A percentile compares a stretch with the other conserved stretches of the same genome.
phyloP scores from a whole-genome alignment of 2,329 filamentous ascomycete genomes.

The Trichophyton equinum region DNA sequence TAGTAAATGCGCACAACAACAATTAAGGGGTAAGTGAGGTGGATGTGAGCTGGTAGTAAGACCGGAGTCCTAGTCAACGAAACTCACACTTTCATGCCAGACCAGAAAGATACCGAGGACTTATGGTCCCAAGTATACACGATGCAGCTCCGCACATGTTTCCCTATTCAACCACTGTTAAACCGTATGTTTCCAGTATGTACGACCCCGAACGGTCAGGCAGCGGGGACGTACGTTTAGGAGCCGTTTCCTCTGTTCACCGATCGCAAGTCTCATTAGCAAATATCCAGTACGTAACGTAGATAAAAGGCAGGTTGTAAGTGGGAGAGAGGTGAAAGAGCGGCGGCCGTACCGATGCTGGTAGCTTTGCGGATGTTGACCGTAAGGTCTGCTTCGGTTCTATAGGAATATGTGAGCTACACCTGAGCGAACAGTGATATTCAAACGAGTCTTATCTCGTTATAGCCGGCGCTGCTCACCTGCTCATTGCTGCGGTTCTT shows the following conservation, averaged over 20 bases:
- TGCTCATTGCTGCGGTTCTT: conserved; percentile 50
- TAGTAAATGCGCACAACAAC: neutral
- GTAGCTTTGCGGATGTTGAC: conserved; percentile 58
- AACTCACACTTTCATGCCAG: conserved; percentile 91
- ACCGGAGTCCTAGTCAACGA: neutral
- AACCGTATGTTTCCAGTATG: neutral
- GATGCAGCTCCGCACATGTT: conserved; percentile 96
- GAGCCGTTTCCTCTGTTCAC: conserved; percentile 48
- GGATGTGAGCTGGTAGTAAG: neutral
- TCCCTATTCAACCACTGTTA: conserved; percentile 37
- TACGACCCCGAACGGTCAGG: neutral
- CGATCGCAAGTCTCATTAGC: neutral
- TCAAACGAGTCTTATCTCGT: neutral
- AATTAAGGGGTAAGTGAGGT: neutral
- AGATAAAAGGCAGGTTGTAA: conserved; percentile 13
- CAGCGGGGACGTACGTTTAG: conserved; percentile 53
- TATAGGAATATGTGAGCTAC: conserved; percentile 1
- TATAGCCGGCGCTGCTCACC: conserved; percentile 32
- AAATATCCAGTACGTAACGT: neutral
- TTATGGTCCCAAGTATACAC: conserved; percentile 99
- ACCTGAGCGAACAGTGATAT: neutral
- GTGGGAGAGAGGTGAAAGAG: conserved; percentile 6
- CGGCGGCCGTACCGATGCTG: conserved; percentile 39
- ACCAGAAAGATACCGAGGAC: conserved; percentile 88
- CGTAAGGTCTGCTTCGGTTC: conserved; percentile 51